Conservation (phyloP, 257 asterid genomes). For the Scutellaria baicalensis region DNA sequence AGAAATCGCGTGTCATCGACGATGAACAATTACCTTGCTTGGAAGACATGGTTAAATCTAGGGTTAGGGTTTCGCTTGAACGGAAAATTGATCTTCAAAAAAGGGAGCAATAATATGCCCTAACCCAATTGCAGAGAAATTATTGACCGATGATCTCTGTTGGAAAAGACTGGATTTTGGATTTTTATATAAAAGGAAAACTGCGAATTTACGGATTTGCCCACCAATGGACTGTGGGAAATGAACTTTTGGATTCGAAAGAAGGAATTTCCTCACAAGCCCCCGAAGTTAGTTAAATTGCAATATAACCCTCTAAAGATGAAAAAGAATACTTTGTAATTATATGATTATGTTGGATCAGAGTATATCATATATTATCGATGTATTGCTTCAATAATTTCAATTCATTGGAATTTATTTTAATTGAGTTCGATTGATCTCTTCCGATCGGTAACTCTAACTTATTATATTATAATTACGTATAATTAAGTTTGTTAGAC, state of each 20-base stretch:
- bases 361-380: no score
- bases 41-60: constrained; percentile 31
- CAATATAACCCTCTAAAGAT: no score
- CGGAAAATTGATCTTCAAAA: background rate
- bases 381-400: no score
- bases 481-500: no score
- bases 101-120: constrained; percentile 3
- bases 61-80: constrained; percentile 32
- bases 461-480: no score
- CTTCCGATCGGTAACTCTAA: no score
- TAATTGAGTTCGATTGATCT: no score
- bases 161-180: background rate
- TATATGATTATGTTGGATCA: no score
- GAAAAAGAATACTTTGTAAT: no score
- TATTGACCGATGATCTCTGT: background rate
- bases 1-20: background rate
- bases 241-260: background rate
- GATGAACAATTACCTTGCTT: constrained; percentile 35
- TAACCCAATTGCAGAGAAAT: constrained; percentile 15
- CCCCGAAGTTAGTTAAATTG: background rate
- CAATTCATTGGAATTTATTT: no score
- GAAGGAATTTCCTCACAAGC: background rate
- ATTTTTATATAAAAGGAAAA: background rate
- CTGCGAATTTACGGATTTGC: constrained; percentile 11
- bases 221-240: background rate